These are phyloP conservation scores for Hordeum marinum DNA, from an alignment of 176 grass and related monocot genomes.

Conservation along the genomic window DNA sequence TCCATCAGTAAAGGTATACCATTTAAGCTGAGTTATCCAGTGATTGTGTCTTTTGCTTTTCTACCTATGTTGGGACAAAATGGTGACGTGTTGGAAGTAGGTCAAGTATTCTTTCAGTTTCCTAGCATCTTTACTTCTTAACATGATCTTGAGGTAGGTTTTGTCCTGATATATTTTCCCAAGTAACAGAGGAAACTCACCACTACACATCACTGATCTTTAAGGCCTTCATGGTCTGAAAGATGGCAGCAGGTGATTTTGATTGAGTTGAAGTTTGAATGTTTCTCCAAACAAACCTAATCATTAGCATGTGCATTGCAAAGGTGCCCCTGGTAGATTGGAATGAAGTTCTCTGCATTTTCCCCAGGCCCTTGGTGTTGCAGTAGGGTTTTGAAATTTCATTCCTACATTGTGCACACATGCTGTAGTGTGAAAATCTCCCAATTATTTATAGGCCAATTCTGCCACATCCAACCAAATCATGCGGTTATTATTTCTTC, in stretches of 20 bases:
- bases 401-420: background rate
- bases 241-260: background rate
- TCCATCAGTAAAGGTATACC: conserved; percentile 79
- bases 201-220: background rate
- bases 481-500: background rate
- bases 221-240: background rate
- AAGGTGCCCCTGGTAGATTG: background rate
- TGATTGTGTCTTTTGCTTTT: conserved; percentile 3
- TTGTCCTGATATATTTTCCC: background rate
- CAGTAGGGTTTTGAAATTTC: background rate
- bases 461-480: background rate
- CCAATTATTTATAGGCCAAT: background rate
- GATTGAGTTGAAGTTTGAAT: background rate
- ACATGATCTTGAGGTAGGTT: background rate
- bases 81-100: background rate
- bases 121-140: background rate
- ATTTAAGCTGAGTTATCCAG: background rate
- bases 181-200: background rate
- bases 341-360: background rate
- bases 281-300: background rate
- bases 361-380: background rate
- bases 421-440: background rate
- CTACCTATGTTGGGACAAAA: background rate
- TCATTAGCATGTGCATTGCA: background rate
- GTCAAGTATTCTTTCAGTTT: background rate